Base-by-base conservation (phyloP, 345 rosid genomes). In the Gossypium raimondii region DNA sequence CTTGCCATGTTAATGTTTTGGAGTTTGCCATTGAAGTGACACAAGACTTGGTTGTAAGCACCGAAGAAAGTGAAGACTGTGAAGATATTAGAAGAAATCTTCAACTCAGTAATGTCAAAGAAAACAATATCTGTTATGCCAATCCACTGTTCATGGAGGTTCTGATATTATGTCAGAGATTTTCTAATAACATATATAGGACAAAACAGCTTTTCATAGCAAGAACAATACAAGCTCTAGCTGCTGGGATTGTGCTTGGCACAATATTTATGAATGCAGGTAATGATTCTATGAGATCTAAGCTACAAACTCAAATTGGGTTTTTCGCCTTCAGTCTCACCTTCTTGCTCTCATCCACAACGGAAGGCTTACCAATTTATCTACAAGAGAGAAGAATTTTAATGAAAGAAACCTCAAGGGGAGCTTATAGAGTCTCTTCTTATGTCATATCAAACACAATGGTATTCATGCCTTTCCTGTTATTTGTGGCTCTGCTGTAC, bases 201-300 rank as follows among this genome's bases (percentile, higher is more conserved):
- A 89, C 96, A 67, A 93, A 87, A 62, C 94, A 93, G 25, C 77
- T 93, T 22, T 93, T 90, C 72, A 79, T 84, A 72, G 82, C 97
- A 11, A 88, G 98, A 85, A 80, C 87, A 24, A 63, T 89, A 70
- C 98, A 93, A 80, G 88, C 97, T 29, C 73, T 88, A 52, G 86
- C 83, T 24, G 91, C 97, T 2, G 94, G 97, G 72, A 73, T 92
- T 0, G 81, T 90, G 47, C 89, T 93, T 3, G 98, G 98, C 13
- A 85, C 92, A 7, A 89, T 93, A 11, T 93, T 87, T 80, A 75
- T 59, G 63, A 59, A 59, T 12, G 63, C 63, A 3, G 38, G 16
- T 59, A 24, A 34, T 24, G 38, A 24, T 11, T 59, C 38, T 4
- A 59, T 20, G 34, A 24, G 34, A 22, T 22, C 62, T 24, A 58